A percentile compares a stretch with the other conserved stretches of the same genome.
Evolutionary conservation across 306 rosid species (phyloP).

Genomic region (Castanea sativa): DNA sequence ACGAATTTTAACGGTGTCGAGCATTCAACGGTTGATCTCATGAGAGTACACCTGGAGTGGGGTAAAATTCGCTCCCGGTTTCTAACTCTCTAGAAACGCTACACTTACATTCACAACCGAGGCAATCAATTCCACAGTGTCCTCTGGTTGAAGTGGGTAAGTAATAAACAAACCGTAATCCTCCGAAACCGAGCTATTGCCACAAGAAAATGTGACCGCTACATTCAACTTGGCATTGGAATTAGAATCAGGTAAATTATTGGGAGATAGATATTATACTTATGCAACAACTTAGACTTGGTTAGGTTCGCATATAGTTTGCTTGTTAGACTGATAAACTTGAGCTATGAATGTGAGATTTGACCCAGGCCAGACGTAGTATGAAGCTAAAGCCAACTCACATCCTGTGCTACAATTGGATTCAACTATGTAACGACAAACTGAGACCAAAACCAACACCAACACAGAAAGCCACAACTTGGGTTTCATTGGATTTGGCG

Average conservation of each 20-base stretch:
- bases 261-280: conserved; percentile 34
- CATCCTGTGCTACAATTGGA: conserved; percentile 53
- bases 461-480: conserved; percentile 3
- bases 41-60: no score
- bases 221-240: conserved; percentile 34
- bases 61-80: conserved; percentile 51
- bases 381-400: conserved; percentile 65
- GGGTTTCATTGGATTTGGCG: conserved; percentile 34
- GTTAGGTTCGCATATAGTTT: conserved; percentile 44
- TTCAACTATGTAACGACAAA: conserved; percentile 27
- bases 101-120: not conserved
- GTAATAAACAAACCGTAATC: conserved; percentile 64
- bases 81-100: conserved; percentile 45
- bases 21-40: no score
- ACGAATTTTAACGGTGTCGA: no score
- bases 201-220: conserved; percentile 63
- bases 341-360: not conserved
- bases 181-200: conserved; percentile 43
- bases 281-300: conserved; percentile 35
- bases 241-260: conserved; percentile 11
- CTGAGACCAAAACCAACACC: conserved; percentile 26
- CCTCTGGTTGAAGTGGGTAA: conserved; percentile 44
- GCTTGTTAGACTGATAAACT: conserved; percentile 38
- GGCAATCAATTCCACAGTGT: conserved; percentile 31
- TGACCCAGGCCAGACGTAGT: not conserved